Percentiles rank a stretch among this genome's conserved stretches.
Conservation (phyloP, 352 stramenopile species). For the Pythium phragmitis region DNA sequence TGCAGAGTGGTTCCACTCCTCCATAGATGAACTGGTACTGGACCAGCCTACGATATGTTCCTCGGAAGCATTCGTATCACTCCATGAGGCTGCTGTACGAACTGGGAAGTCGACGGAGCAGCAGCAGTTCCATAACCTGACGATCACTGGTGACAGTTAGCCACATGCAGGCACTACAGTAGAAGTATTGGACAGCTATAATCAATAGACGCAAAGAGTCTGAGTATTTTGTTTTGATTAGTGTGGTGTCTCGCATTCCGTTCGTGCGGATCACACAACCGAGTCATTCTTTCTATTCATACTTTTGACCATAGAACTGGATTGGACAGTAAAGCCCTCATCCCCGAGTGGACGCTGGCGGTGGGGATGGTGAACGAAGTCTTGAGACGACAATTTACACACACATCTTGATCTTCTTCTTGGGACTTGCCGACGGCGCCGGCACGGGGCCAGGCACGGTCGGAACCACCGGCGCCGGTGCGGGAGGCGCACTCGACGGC, state of each 20-base stretch:
- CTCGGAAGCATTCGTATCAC: too few species aligned
- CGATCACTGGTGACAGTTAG: too few species aligned
- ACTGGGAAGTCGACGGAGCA: too few species aligned
- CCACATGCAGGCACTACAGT: too few species aligned
- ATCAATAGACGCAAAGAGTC: too few species aligned
- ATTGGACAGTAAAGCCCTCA: neutral
- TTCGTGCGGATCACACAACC: neutral
- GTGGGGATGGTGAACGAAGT: neutral
- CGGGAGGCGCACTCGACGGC: neutral
- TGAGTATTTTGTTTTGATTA: neutral
- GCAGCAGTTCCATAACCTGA: too few species aligned
- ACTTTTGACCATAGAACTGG: neutral
- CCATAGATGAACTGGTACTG: too few species aligned
- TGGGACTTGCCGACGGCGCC: conserved; percentile 8
- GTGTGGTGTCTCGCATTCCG: conserved; percentile 1
- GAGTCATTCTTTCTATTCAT: conserved; percentile 1
- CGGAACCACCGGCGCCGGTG: neutral
- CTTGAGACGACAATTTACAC: conserved; percentile 18
- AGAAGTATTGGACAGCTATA: too few species aligned
- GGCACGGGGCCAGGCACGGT: conserved; percentile 6
- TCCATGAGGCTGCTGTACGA: too few species aligned
- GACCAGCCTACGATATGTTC: too few species aligned
- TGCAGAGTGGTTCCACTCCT: neutral
- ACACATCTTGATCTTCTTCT: conserved; percentile 30
- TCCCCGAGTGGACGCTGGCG: neutral